These are phyloP conservation scores for Escallonia rubra DNA, from an alignment of 129 eudicot species.

Conservation along the genomic window DNA sequence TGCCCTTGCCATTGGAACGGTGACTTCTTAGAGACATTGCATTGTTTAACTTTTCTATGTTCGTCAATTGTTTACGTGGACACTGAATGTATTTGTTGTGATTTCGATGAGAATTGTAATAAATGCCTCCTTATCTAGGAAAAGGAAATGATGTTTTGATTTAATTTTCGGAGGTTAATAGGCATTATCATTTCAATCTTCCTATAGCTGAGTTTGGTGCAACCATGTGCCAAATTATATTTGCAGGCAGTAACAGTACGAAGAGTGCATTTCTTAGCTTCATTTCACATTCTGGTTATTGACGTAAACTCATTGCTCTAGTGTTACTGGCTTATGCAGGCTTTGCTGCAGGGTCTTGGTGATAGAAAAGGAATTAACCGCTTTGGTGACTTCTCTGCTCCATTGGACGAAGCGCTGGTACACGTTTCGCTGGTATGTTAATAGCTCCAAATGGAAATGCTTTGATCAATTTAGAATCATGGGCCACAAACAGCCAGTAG, in stretches of 20 bases:
- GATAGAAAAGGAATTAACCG: constrained; percentile 95
- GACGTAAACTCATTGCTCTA: not conserved
- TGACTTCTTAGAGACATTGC: constrained; percentile 24
- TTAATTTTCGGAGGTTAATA: no score
- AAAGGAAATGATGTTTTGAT: no score
- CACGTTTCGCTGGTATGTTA: constrained; percentile 81
- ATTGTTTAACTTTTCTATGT: not conserved
- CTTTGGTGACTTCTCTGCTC: constrained; percentile 96
- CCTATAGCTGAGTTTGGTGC: no score
- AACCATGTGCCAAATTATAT: no score
- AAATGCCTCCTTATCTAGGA: no score
- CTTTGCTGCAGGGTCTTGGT: constrained; percentile 89
- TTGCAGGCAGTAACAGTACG: no score
- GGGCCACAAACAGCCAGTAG: no score
- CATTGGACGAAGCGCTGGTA: constrained; percentile 87
- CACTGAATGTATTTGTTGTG: no score
- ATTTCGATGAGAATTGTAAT: no score
- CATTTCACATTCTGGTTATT: not conserved
- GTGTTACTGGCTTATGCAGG: constrained; percentile 39
- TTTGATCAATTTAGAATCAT: no score
- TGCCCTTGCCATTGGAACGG: constrained; percentile 97
- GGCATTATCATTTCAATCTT: no score
- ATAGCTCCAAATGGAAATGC: not conserved
- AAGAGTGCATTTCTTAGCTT: not conserved
- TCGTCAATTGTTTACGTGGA: not conserved